Percentiles rank a stretch among this genome's conserved stretches.
These are phyloP conservation scores for Lagerstroemia fauriei DNA, from an alignment of 441 rosid genomes.

Conservation along the genomic window DNA sequence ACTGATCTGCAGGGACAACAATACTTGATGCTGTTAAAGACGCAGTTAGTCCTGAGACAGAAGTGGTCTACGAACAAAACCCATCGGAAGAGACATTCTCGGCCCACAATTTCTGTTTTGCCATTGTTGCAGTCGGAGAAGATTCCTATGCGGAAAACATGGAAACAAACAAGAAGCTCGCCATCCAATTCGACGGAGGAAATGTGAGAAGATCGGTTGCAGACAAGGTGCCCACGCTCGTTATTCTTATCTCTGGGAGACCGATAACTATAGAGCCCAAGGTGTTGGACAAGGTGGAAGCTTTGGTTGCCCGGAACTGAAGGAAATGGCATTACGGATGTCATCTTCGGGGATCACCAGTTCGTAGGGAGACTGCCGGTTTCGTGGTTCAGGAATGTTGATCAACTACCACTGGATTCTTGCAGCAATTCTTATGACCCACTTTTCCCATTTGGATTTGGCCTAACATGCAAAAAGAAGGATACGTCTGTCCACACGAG, in stretches of 20 bases:
- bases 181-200: slow-evolving; percentile 58
- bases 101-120: slow-evolving; percentile 44
- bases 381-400: slow-evolving; percentile 54
- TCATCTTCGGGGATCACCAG: slow-evolving; percentile 64
- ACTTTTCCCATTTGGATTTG: slow-evolving; percentile 73
- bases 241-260: slow-evolving; percentile 68
- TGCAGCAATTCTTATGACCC: slow-evolving; percentile 57
- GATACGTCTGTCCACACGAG: no score
- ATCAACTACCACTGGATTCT: slow-evolving; percentile 57
- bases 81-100: slow-evolving; percentile 61
- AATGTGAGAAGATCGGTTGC: slow-evolving; percentile 51
- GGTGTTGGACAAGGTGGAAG: slow-evolving; percentile 55
- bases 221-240: slow-evolving; percentile 63
- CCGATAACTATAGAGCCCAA: slow-evolving; percentile 57
- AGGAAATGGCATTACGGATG: slow-evolving; percentile 69
- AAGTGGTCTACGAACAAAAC: slow-evolving; percentile 59
- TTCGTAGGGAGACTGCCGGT: slow-evolving; percentile 39
- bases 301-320: slow-evolving; percentile 77
- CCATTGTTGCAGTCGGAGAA: slow-evolving; percentile 85
- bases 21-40: slow-evolving; percentile 71
- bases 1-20: slow-evolving; percentile 56
- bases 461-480: slow-evolving; percentile 32
- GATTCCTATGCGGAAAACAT: slow-evolving; percentile 62
- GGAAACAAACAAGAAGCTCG: slow-evolving; percentile 56
- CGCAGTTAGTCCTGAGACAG: slow-evolving; percentile 60